Evolutionary conservation across 208 protist genomes (phyloP).

Genomic region (Trypanosoma brucei): DNA sequence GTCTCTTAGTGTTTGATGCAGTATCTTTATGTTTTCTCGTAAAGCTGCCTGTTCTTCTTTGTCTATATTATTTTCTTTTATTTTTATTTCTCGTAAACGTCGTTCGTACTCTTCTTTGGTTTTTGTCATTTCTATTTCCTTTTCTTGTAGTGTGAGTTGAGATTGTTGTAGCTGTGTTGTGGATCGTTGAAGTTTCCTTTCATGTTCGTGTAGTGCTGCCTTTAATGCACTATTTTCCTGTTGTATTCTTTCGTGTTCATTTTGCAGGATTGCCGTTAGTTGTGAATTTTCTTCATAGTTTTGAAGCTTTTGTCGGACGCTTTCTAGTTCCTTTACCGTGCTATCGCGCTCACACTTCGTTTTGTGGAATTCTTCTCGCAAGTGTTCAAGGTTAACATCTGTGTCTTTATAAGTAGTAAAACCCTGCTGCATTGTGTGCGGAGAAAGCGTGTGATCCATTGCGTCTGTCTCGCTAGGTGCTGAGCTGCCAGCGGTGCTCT

Average conservation of each 20-base stretch:
- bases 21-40: constrained; percentile 48
- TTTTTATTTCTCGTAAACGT: constrained; percentile 7
- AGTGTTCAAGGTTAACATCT: neutral
- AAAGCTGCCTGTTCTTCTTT: constrained; percentile 57
- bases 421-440: no score
- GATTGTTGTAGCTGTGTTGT: constrained; percentile 1
- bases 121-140: constrained; percentile 27
- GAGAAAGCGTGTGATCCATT: no score
- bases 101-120: constrained; percentile 2
- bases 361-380: neutral
- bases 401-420: no score
- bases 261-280: neutral
- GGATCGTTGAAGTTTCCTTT: neutral
- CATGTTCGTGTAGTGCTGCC: neutral
- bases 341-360: neutral
- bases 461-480: neutral
- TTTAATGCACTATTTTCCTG: neutral
- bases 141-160: constrained; percentile 12
- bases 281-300: neutral
- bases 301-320: neutral
- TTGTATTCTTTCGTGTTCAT: neutral
- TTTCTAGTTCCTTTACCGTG: neutral
- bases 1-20: constrained; percentile 51
- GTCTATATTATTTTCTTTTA: constrained; percentile 19
- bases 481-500: neutral